Base-by-base conservation (phyloP, 2,329 filamentous ascomycete genomes). In the Periconia macrospinosa region DNA sequence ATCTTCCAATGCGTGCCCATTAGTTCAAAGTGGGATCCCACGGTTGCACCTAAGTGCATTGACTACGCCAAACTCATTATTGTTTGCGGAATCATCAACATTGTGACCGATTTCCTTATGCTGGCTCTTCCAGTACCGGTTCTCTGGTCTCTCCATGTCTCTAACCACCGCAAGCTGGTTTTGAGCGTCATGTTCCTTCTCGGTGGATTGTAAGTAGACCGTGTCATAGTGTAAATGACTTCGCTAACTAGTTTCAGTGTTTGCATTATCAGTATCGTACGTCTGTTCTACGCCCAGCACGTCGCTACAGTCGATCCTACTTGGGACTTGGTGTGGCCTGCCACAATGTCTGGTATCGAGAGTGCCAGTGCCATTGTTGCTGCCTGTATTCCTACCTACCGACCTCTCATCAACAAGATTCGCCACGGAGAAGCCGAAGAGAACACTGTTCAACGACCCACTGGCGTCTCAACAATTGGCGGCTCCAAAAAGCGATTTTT, bases 301-400 rank as follows among this genome's bases (percentile, higher is more conserved):
- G 48, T 50, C 44, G 35, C 40, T 41, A 35, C 48, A 44, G 18
- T 50, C 48, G 27, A 44, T 50, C 35, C 30, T 23, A 17, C 43
- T 44, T 23, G 48, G 41, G 19, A 41, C 27, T n/a, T 50, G 48
- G 43, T 35, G 45, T 13, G 15, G 15, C 33, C 33, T 37, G 48
- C 41, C 19, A 19, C 41, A n/a, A 55, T 52, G 55, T 55, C 55
- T 14, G 42, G 46, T 3, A 43, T 57, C 20, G 52, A 57, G 47
- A 41, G 47, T n/a, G 37, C 46, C 37, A 40, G 52, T 17, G 45
- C 45, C n/a, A 52, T 57, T 44, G 41, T 55, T n/a, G 49, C 47
- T 42, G 55, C 55, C 18, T 55, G 52, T 20, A 23, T 57, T 14
- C 55, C 52, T 1, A 52, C 52, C 1, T 45, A 55, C 30, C 45